Conservation (phyloP, 169 alveolate genomes). For the Hepatocystis sp. region DNA sequence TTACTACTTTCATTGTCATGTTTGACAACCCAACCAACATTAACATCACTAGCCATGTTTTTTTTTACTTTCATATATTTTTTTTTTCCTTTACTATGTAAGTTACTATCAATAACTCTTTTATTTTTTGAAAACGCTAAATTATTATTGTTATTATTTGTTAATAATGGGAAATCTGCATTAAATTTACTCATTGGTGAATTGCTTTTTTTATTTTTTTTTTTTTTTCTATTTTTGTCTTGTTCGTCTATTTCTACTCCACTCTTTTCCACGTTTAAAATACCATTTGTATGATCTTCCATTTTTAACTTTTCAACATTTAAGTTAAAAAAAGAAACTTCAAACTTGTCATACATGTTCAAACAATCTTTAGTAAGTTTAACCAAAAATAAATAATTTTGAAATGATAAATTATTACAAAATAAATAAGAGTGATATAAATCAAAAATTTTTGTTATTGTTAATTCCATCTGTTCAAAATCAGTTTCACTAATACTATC, state of each 20-base stretch:
- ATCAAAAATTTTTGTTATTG: conserved; percentile 46
- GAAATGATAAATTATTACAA: conserved; percentile 39
- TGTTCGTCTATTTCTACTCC: not conserved
- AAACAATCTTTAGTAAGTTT: conserved; percentile 55
- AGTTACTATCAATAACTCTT: not conserved
- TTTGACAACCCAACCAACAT: too few species aligned
- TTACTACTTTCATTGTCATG: too few species aligned
- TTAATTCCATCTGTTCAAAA: conserved; percentile 4
- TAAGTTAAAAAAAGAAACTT: conserved; percentile 51
- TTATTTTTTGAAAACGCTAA: conserved; percentile 1
- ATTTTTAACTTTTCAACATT: conserved; percentile 1
- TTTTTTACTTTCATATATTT: conserved; percentile 14
- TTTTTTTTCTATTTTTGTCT: not conserved
- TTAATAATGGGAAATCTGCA: conserved; percentile 33
- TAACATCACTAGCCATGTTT: too few species aligned
- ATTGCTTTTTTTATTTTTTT: not conserved
- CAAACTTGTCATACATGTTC: conserved; percentile 62
- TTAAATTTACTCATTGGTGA: too few species aligned
- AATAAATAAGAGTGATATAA: conserved; percentile 35
- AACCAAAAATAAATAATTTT: conserved; percentile 20
- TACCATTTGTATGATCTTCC: not conserved
- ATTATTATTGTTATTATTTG: conserved; percentile 5
- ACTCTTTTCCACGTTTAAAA: not conserved
- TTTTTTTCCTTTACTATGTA: too few species aligned
- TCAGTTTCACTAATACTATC: conserved; percentile 20